Evolutionary conservation across 1,284 basidiomycete genomes (phyloP).

Genomic region (Leucoagaricus sp.): DNA sequence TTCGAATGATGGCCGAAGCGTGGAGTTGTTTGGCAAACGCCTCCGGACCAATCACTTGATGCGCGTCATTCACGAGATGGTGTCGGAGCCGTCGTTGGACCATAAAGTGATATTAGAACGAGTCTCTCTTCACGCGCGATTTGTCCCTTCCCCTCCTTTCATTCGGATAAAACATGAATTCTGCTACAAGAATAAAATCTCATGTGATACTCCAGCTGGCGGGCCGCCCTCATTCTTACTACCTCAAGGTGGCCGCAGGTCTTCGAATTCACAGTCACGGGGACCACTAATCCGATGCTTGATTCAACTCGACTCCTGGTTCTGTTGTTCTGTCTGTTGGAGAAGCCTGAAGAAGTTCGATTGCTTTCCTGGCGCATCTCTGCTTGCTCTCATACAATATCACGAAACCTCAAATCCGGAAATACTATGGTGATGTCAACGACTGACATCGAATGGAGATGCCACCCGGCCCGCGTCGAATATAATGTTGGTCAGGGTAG

Average conservation of each 20-base stretch:
- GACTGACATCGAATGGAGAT: too few relatives aligned
- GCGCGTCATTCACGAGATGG: neutral
- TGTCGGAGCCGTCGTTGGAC: neutral
- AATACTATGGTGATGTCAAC: too few relatives aligned
- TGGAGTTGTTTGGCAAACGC: slow-evolving; percentile 6
- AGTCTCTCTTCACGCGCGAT: neutral
- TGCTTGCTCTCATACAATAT: too few relatives aligned
- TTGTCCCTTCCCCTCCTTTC: neutral
- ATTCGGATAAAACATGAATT: slow-evolving; percentile 4
- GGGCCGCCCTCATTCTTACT: neutral
- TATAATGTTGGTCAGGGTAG: neutral
- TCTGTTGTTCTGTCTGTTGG: too few relatives aligned
- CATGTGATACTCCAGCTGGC: slow-evolving; percentile 7
- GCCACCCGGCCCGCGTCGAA: neutral
- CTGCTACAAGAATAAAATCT: neutral
- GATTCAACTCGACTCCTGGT: neutral
- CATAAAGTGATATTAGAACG: neutral
- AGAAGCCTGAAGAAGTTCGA: too few relatives aligned
- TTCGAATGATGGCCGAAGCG: neutral
- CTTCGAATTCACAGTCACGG: slow-evolving; percentile 5
- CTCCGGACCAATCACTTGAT: neutral
- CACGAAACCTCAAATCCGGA: neutral
- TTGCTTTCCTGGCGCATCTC: neutral
- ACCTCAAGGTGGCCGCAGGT: neutral
- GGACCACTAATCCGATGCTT: neutral